Percentiles rank a stretch among this genome's conserved stretches.
Conservation (phyloP, 2,329 filamentous ascomycete species). For the Pseudogymnoascus sp. region DNA sequence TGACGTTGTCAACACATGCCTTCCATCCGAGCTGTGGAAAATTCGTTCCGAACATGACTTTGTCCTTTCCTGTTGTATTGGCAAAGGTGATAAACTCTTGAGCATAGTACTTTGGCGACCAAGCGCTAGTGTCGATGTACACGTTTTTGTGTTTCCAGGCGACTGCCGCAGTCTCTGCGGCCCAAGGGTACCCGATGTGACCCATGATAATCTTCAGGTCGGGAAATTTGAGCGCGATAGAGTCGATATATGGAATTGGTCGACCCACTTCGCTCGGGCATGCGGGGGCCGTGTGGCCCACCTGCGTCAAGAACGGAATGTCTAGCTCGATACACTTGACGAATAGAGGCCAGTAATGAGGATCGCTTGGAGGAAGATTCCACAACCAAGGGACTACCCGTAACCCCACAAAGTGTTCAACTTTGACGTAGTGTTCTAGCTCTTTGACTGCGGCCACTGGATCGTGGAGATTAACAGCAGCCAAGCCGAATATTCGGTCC, state of each 20-base stretch:
- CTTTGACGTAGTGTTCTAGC: conserved; percentile 26
- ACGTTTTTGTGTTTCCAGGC: conserved; percentile 28
- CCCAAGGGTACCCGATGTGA: conserved; percentile 26
- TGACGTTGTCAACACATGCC: conserved; percentile 22
- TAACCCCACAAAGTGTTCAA: conserved; percentile 25
- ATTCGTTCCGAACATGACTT: conserved; percentile 28
- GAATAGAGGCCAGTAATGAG: conserved; percentile 27
- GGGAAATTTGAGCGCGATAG: conserved; percentile 25
- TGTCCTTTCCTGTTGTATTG: conserved; percentile 24
- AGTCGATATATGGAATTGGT: conserved; percentile 27
- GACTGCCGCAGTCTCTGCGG: conserved; percentile 22
- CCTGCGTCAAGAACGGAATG: conserved; percentile 27
- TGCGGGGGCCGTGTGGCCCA: conserved; percentile 25
- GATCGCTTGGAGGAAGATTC: conserved; percentile 25
- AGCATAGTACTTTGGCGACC: conserved; percentile 25
- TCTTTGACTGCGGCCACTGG: conserved; percentile 25
- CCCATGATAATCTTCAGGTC: conserved; percentile 23
- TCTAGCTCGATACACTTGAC: conserved; percentile 28
- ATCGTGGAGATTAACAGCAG: conserved; percentile 24
- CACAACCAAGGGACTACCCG: conserved; percentile 27
- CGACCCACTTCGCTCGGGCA: conserved; percentile 28
- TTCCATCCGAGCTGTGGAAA: conserved; percentile 25
- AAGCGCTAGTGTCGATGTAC: conserved; percentile 26
- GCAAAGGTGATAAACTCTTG: conserved; percentile 24
- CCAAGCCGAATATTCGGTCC: conserved; percentile 25